Base-by-base conservation (phyloP, 225 moss, liverwort and hornwort genomes). In the Pleurozium schreberi region DNA sequence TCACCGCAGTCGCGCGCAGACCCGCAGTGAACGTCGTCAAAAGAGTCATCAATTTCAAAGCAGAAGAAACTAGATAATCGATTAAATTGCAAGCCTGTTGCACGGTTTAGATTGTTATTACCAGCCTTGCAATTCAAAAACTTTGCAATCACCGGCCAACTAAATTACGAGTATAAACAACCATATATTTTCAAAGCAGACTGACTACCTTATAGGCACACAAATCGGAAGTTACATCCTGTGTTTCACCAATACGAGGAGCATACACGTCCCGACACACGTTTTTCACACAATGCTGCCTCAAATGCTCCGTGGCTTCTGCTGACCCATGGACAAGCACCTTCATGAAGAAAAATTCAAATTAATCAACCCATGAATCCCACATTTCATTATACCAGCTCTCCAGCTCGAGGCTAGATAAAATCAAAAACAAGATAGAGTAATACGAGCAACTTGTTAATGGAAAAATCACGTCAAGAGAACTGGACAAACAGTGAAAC, bases 301-400 rank as follows among this genome's bases (percentile, higher is more conserved):
- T 93, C 89, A 99, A 91, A 90, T 99, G 99, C 90, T 99, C 99
- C 50, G 99, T 99, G 55, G 99, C 95, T 92, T 99, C 99, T 61
- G 99, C 99, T 83, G 99, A 96, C 47, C 99, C 99, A 89, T 99
- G 99, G 90, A 99, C 94, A 92, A 99, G 93, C 58, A 99, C 98
- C 97, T 97, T 87, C 91, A 91, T 34, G 61, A 68, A 88, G 76
- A 30, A 92, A 85, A 38, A 73, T 58, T 87, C 75, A 62, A 74
- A 84, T 81, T 88, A 76, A 81, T 71, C 50, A 89, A 86, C 30
- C 75, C 55, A 33, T 11, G 81, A 67, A 47, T 64, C 45, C 47
- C 59, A 66, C 5, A 61, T 53, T 73, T 78, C 84, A 58, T 38
- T 36, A 85, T 11, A 66, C 67, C 34, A 84, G 42, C 84, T 84